Evolutionary conservation across 2,329 filamentous ascomycete genomes (phyloP).

Genomic region (Helminthosporium solani): DNA sequence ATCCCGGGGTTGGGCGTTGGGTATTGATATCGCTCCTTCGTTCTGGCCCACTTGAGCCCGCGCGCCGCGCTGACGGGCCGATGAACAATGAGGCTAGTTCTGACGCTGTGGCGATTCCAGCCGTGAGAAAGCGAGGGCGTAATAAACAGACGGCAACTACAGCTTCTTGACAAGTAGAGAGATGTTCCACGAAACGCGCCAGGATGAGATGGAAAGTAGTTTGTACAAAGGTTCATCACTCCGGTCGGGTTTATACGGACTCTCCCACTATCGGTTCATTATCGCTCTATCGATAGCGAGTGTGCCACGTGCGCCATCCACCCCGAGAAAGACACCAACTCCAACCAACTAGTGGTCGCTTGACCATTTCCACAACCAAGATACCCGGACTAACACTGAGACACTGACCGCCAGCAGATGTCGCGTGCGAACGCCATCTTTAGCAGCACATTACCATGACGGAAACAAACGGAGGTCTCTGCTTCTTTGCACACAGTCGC

Average conservation of each 20-base stretch:
- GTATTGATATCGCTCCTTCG: conserved; percentile 4
- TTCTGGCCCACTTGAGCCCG: conserved; percentile 6
- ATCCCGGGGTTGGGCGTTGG: conserved; percentile 9
- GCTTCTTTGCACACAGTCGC: too few relatives aligned
- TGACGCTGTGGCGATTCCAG: background rate
- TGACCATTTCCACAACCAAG: conserved; percentile 6
- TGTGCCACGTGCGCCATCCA: conserved; percentile 14
- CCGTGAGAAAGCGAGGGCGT: conserved; percentile 6
- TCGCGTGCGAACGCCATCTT: conserved; percentile 9
- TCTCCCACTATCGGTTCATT: background rate
- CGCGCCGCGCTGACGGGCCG: conserved; percentile 8
- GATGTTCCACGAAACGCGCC: background rate
- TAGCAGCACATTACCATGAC: background rate
- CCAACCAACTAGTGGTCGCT: conserved; percentile 10
- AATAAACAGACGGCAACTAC: background rate
- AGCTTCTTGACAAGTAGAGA: too few relatives aligned
- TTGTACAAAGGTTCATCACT: too few relatives aligned
- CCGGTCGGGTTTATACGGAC: too few relatives aligned
- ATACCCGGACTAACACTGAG: conserved; percentile 8
- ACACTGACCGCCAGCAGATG: conserved; percentile 5
- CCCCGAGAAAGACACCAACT: conserved; percentile 5
- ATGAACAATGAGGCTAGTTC: conserved; percentile 3
- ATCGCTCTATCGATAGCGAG: conserved; percentile 12
- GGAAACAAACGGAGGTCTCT: too few relatives aligned
- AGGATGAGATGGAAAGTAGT: too few relatives aligned